Conservation (phyloP, 1,139 yeast species). For the Kodamaea suecica region DNA sequence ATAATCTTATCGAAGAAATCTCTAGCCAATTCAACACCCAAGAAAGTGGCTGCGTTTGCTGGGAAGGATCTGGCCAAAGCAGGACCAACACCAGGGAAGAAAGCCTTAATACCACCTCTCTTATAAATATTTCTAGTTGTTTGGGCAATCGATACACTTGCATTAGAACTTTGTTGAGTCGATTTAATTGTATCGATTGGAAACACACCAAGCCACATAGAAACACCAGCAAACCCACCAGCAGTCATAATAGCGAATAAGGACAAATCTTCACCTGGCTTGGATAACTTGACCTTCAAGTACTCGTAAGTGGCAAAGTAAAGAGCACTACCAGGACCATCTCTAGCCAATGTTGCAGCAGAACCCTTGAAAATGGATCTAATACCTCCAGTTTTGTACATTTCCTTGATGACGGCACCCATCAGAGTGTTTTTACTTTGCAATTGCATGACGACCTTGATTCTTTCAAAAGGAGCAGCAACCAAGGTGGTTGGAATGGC, state of each 20-base stretch:
- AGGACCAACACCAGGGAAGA: slow-evolving; percentile 97
- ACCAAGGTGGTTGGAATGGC: slow-evolving; percentile 94
- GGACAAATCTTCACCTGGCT: slow-evolving; percentile 56
- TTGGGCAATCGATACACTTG: slow-evolving; percentile 55
- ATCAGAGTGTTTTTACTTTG: slow-evolving; percentile 49
- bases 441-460: slow-evolving; percentile 89
- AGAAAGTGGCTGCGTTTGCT: slow-evolving; percentile 95
- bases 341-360: slow-evolving; percentile 88
- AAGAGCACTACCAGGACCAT: slow-evolving; percentile 97
- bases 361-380: slow-evolving; percentile 88
- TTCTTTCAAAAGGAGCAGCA: slow-evolving; percentile 96
- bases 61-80: slow-evolving; percentile 95
- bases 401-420: slow-evolving; percentile 64
- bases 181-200: slow-evolving; percentile 96
- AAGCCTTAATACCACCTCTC: slow-evolving; percentile 82
- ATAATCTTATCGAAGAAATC: slow-evolving; percentile 48
- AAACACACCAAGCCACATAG: slow-evolving; percentile 97
- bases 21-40: slow-evolving; percentile 90
- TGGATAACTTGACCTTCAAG: slow-evolving; percentile 61
- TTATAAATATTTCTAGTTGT: slow-evolving; percentile 63
- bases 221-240: slow-evolving; percentile 93
- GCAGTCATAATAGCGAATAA: slow-evolving; percentile 78
- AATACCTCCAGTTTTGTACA: slow-evolving; percentile 80
- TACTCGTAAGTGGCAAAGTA: slow-evolving; percentile 94
- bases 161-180: slow-evolving; percentile 66